Base-by-base conservation (phyloP, 75 land plant genomes). In the Cryptomeria japonica region DNA sequence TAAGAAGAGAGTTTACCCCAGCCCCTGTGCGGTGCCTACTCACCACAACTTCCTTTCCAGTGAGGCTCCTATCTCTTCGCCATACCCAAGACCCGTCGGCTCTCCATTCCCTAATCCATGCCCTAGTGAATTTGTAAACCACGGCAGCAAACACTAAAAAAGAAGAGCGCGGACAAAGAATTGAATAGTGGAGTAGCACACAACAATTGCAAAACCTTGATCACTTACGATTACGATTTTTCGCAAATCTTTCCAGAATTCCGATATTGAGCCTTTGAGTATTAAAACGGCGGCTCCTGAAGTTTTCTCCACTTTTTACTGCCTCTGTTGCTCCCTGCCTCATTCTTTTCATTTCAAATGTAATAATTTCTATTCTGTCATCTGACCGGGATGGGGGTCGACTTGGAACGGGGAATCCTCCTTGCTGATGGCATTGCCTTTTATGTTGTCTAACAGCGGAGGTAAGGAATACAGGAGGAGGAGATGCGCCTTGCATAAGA, bases 31-130 rank as follows among this genome's bases (percentile, higher is more conserved):
- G 32, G 44, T 86, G 85, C 84, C 64, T 90, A 42, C 93, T 91
- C 1, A 97, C 99, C 5, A 95, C 87, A 32, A 97, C 98, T 85
- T 95, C 96, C 80, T 84, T 92, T 42, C 99, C 99, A 25, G 94
- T 97, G 44, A 97, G 91, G 91, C 99, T 97, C 87, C 99, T 84
- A 86, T 97, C 99, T 88, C 98, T 93, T 84, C 93, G 70, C 76
- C 86, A 22, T 28, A 89, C 86, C 89, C 70, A 86, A 44, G 14
- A 86, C 77, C 36, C 39, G 44, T 46, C 85, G n/a, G 31, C 90
- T 85, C 77, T 64, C 88, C 90, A 85, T 84, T 86, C 84, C 75
- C 90, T 78, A 87, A 76, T 80, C 90, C 87, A 77, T 38, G 88
- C 41, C 70, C 70, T 25, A 41, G 44, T 82, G 25, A 87, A 13